Percentiles rank a stretch among this genome's conserved stretches.
Evolutionary conservation across 2,329 filamentous ascomycete species (phyloP).

Genomic region (Davidsoniella virescens): DNA sequence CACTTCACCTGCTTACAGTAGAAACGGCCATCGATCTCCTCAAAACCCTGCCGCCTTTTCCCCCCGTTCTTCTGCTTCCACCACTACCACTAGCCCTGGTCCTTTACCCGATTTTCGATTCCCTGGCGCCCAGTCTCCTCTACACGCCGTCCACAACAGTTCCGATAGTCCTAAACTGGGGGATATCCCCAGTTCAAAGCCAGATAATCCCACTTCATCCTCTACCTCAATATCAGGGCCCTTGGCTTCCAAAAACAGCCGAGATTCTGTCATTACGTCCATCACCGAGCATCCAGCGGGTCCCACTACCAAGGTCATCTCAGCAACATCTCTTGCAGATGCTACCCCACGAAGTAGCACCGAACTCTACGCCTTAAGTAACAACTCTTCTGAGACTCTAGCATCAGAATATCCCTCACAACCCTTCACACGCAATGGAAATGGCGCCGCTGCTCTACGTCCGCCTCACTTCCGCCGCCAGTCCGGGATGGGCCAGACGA

Average conservation of each 20-base stretch:
- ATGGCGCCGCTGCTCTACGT: conserved; percentile 16
- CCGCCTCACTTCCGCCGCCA: conserved; percentile 31
- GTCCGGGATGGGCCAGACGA: conserved; percentile 28
- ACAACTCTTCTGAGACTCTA: conserved; percentile 85
- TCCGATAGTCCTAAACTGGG: conserved; percentile 16
- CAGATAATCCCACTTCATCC: neutral
- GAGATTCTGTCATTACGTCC: conserved; percentile 1
- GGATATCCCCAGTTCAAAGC: conserved; percentile 21
- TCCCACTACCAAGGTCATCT: conserved; percentile 53
- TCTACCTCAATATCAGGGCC: neutral
- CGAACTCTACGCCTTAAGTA: conserved; percentile 89
- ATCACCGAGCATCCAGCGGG: conserved; percentile 37
- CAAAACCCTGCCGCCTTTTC: conserved; percentile 16
- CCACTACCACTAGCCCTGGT: conserved; percentile 18
- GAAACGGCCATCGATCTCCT: conserved; percentile 17
- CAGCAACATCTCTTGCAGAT: conserved; percentile 34
- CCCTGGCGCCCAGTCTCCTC: conserved; percentile 30
- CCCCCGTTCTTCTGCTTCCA: conserved; percentile 23
- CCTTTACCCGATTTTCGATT: conserved; percentile 41
- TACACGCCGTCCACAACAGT: conserved; percentile 20
- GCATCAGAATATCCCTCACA: conserved; percentile 72
- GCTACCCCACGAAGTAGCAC: conserved; percentile 79
- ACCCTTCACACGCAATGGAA: conserved; percentile 15
- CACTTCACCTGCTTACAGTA: conserved; percentile 36
- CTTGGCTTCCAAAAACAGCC: neutral